Base-by-base conservation (phyloP, 2,329 filamentous ascomycete genomes). In the Aspergillus flavus region DNA sequence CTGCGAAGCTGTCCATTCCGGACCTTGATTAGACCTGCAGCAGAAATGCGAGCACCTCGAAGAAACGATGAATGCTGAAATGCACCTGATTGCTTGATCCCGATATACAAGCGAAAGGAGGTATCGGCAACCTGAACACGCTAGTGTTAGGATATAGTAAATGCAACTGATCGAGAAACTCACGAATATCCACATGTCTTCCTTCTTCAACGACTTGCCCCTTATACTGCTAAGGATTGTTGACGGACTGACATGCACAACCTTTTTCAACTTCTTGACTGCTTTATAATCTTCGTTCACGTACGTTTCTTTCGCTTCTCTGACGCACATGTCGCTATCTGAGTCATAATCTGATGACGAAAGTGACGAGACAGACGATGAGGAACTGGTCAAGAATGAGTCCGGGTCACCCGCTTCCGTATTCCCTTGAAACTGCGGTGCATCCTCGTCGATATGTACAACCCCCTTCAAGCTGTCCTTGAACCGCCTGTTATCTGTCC, bases 21-120 rank as follows among this genome's bases (percentile, higher is more conserved):
- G 73, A 97, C 89, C 75, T 91, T 93, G 74, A 97, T 93, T 30
- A 94, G 81, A 0, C 94, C 94, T 4, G 94, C 94, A 0, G 93
- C 89, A 0, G 89, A 87, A 58, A 97, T 93, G 14, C 93, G 87
- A 11, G 89, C 86, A 28, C 93, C 94, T 65, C 94, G 91, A 1
- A 97, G 83, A 72, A 97, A 97, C 0, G 92, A 95, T 14, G 90
- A 94, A 77, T 97, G 94, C 72, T 97, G 94, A 72, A 97, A 97
- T 5, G 91, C 88, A 12, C 94, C 94, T 4, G 89, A 90, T 75
- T 91, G 88, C 73, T 97, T 97, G 81, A 97, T 95, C 55, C 93
- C 93, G 39, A 97, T 88, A 75, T 96, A 97, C 0, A 97, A 82
- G 1, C 76, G 75, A 52, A 94, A 95, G 1, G 87, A 90, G 1